Conservation (phyloP, 2,329 filamentous ascomycete species). For the Colletotrichum sp. region DNA sequence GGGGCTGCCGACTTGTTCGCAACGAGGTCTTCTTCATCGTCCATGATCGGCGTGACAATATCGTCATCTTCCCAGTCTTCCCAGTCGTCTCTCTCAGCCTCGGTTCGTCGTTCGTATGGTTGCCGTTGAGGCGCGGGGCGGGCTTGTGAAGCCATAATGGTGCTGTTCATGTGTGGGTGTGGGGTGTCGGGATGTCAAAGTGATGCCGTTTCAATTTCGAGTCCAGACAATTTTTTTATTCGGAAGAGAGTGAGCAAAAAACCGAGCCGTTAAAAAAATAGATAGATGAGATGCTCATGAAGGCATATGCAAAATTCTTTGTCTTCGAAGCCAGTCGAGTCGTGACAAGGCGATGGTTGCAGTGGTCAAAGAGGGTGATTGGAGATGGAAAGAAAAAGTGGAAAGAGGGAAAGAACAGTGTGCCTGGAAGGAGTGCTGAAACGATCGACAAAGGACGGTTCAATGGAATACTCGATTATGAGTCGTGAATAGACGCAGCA, state of each 20-base stretch:
- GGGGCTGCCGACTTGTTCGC: slow-evolving; percentile 12
- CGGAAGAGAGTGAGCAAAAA: not conserved
- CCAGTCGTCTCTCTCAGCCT: slow-evolving; percentile 47
- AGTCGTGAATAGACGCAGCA: slow-evolving; percentile 15
- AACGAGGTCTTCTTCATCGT: slow-evolving; percentile 40
- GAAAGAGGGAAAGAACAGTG: not conserved
- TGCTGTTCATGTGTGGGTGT: not conserved
- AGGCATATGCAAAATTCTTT: not conserved
- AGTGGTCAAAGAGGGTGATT: not conserved
- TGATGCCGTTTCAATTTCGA: not conserved
- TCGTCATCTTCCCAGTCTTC: slow-evolving; percentile 61
- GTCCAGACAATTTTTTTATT: not conserved
- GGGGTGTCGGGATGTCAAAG: not conserved
- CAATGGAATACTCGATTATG: slow-evolving; percentile 1
- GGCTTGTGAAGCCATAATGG: not conserved
- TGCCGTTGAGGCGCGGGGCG: not conserved
- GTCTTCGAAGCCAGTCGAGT: slow-evolving; percentile 2
- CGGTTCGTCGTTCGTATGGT: not conserved
- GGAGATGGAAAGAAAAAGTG: not conserved
- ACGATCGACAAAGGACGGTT: not conserved
- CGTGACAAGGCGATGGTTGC: not conserved
- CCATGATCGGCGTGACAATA: slow-evolving; percentile 43
- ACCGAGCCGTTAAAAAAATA: not conserved
- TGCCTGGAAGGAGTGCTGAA: not conserved
- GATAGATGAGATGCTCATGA: not conserved